Evolutionary conservation across 805 yeast genomes (phyloP), one percentile per base, ranked within the genome.

Genomic region (Candida maesae): DNA sequence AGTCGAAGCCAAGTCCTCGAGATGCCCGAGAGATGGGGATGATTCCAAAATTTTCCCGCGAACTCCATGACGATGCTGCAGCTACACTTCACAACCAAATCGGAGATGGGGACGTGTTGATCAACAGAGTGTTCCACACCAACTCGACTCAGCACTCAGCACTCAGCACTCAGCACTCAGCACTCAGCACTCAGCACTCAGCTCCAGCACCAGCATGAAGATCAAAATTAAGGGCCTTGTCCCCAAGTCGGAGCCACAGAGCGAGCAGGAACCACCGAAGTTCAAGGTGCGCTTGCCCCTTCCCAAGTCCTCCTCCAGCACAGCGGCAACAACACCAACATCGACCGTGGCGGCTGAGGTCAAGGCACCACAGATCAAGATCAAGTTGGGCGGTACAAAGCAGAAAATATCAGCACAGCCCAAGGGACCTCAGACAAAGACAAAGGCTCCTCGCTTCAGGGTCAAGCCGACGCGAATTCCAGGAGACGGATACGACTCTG

Each of bases 401-500:
- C 4, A 26, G 10, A 18, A 31, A 31, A 6, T 19, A 4, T 5
- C 12, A n/a, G 11, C 25, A 28, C 28, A 36, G 29, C 37, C 33
- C 19, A 73, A n/a, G n/a, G n/a, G n/a, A n/a, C 79, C 11, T 29
- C 7, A 17, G 27, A 31, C 3, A 42, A 42, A 23, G 23, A 27
- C n/a, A 8, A n/a, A 11, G 25, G n/a, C 15, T 3, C 44, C 44
- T 8, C 38, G 42, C 3, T 33, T 44, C 45, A 60, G 78, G 40
- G 71, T 79, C 42, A 76, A 75, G 47, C 78, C 82, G 1, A 70
- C 72, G 4, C 69, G 95, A 52, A 71, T 82, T 4, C 93, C 95
- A 0, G 96, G 96, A 5, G 96, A 91, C 53, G 98, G 98, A 1
- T 91, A 91, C 61, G 99, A 91, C 58, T 84, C 95, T 3, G 98